Conservation (phyloP, 106 monocot species). For the Hemerocallis citrina region DNA sequence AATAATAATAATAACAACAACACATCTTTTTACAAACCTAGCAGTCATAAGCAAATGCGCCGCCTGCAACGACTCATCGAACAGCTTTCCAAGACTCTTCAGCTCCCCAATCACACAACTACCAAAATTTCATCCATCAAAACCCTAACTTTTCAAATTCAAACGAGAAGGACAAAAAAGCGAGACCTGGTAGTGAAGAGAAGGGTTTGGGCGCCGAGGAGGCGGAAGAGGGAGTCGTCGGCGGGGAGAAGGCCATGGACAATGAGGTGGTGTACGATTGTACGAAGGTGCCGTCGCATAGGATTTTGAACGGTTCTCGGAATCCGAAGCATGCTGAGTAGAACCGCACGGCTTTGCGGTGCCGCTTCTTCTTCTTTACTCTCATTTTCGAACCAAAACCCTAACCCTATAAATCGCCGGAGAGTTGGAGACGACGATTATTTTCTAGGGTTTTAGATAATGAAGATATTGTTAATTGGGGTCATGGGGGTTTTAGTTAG, state of each 20-base stretch:
- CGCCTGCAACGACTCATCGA: constrained; percentile 32
- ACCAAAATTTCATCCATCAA: not conserved
- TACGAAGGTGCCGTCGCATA: constrained; percentile 88
- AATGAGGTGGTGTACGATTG: constrained; percentile 89
- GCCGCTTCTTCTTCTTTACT: constrained; percentile 82
- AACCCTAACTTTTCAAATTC: not conserved
- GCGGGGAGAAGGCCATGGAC: constrained; percentile 52
- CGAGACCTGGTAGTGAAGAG: constrained; percentile 53
- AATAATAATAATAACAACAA: too few species aligned
- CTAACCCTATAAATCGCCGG: too few species aligned
- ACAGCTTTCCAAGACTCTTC: constrained; percentile 52
- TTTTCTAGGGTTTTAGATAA: too few species aligned
- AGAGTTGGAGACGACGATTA: too few species aligned
- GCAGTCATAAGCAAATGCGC: constrained; percentile 46
- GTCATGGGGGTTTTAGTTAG: too few species aligned
- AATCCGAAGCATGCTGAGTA: constrained; percentile 88
- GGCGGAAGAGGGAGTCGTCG: constrained; percentile 44
- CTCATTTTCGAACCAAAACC: too few species aligned
- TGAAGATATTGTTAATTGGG: too few species aligned
- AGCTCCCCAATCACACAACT: constrained; percentile 59
- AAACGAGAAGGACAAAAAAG: not conserved
- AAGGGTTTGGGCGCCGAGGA: constrained; percentile 42
- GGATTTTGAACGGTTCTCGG: constrained; percentile 90
- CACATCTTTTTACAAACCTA: too few species aligned
- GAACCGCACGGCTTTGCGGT: constrained; percentile 75